Percentiles rank a stretch among this genome's conserved stretches.
These are phyloP conservation scores for Piloderma croceum DNA, from an alignment of 768 basidiomycete genomes.

Conservation along the genomic window DNA sequence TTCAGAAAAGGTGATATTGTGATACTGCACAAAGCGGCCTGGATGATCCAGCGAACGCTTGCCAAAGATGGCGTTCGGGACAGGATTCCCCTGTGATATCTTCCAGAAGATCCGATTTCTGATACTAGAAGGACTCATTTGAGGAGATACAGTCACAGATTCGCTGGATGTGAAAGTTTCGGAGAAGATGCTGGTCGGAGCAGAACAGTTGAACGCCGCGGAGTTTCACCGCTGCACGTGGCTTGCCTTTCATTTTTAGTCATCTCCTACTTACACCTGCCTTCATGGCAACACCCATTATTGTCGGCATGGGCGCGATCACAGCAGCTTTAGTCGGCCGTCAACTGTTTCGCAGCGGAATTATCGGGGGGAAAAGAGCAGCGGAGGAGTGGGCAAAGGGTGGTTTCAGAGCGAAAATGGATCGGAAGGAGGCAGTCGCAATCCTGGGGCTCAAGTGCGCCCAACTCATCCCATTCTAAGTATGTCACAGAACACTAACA, in stretches of 20 bases:
- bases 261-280: slow-evolving; percentile 2
- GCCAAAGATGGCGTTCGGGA: too few species aligned
- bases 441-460: slow-evolving; percentile 90
- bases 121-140: too few species aligned
- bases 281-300: slow-evolving; percentile 81
- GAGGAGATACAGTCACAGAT: too few species aligned
- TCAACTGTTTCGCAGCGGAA: slow-evolving; percentile 58
- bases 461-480: slow-evolving; percentile 3
- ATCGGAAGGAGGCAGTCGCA: slow-evolving; percentile 85
- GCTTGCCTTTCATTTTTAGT: background rate
- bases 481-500: background rate
- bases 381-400: slow-evolving; percentile 88
- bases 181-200: too few species aligned
- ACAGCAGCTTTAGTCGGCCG: slow-evolving; percentile 73
- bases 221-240: background rate
- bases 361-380: slow-evolving; percentile 51
- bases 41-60: too few species aligned
- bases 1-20: too few species aligned
- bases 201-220: too few species aligned
- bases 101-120: too few species aligned
- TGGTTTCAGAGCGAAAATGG: slow-evolving; percentile 96
- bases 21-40: too few species aligned
- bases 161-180: too few species aligned
- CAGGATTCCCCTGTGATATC: too few species aligned
- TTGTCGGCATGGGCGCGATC: slow-evolving; percentile 73